Percentiles rank a stretch among this genome's conserved stretches.
phyloP scores from a whole-genome alignment of 73 alveolate genomes.

The Effrenium voratum region DNA sequence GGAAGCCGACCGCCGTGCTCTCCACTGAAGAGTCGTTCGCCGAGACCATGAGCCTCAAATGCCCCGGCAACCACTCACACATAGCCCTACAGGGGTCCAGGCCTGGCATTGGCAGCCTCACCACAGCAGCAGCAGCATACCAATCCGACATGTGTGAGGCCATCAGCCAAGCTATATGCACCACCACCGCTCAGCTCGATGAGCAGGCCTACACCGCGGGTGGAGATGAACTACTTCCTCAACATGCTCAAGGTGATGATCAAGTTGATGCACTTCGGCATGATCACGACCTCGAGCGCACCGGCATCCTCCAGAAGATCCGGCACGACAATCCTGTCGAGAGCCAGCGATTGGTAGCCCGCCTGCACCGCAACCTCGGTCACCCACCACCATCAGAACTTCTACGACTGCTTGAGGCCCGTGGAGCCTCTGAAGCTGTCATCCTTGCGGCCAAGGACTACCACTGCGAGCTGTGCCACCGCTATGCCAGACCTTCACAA shows the following conservation, averaged over 20 bases:
- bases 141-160: neutral
- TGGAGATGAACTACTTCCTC: neutral
- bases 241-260: neutral
- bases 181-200: neutral
- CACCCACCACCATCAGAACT: neutral
- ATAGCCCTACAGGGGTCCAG: neutral
- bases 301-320: neutral
- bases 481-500: neutral
- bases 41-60: neutral
- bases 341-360: neutral
- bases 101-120: neutral
- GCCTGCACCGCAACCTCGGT: constrained; percentile 27
- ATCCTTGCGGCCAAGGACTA: neutral
- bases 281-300: neutral
- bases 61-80: neutral
- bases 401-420: neutral
- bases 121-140: neutral
- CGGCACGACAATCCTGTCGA: neutral
- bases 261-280: neutral
- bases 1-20: neutral
- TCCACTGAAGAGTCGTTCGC: neutral
- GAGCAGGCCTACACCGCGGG: no score
- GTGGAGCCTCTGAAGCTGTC: neutral
- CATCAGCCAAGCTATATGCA: neutral
- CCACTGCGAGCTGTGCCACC: neutral